Base-by-base conservation (phyloP, 805 yeast genomes). In the Monosporozyma aerobia region DNA sequence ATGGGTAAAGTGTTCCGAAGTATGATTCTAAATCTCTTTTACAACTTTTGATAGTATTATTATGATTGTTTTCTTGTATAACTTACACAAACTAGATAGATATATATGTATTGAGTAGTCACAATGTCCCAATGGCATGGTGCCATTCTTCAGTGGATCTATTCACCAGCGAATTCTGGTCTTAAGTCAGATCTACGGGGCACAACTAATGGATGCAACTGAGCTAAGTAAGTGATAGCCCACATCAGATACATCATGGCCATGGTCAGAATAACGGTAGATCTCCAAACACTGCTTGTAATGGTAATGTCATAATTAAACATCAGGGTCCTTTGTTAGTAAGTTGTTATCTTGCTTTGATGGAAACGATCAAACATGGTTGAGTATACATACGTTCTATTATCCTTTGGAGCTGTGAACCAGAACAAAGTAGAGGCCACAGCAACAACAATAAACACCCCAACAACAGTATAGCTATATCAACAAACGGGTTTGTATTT, bases 171-270 rank as follows among this genome's bases (percentile, higher is more conserved):
- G 14, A 43, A 80, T 68, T 90, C 96, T 9, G 95, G 95, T 72
- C 97, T 83, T 67, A 90, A 72, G 64, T 90, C 96, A 1, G 95
- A 81, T 62, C 97, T 81, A 68, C 85, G 86, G 44, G 97, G 97
- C 44, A 81, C 89, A 54, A 88, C 95, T 63, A 90, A 75, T 6
- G 97, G 97, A 70, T 90, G 97, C 54, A 90, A 74, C 68, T 90
- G 97, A 37, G 74, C 73, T 58, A 90, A 74, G 65, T 89, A 90
- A 7, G 97, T 90, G 63, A 90, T 83, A 33, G 97, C 97, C 95
- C 95, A 87, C 90, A 87, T 83, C 64, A 87, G 73, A 68, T 77
- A 87, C 73, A 87, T 83, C 90, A 87, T 83, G 23, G 88, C 77
- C 59, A 87, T 68, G 8, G 87, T 77, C 57, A 87, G 73, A 49